These are phyloP conservation scores for Ziziphus jujuba DNA, from an alignment of 306 rosid species.

Conservation along the genomic window DNA sequence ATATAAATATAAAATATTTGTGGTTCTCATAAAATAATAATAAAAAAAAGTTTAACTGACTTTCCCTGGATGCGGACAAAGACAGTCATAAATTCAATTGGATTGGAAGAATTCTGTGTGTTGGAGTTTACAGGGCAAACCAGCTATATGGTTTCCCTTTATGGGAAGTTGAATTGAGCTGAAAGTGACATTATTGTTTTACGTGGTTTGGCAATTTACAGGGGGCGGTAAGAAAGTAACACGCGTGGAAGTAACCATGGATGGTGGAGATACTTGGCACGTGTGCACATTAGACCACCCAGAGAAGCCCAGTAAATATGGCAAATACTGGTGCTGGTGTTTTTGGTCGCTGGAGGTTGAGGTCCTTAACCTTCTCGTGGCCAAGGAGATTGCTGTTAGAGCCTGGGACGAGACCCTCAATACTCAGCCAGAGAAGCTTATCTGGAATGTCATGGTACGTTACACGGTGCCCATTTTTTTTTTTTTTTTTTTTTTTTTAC, in stretches of 20 bases:
- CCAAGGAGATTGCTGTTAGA: slow-evolving; percentile 74
- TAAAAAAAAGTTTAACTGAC: no score
- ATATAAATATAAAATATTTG: no score
- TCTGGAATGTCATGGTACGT: slow-evolving; percentile 80
- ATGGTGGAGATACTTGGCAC: slow-evolving; percentile 80
- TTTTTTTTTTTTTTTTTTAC: no score
- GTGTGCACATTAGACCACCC: slow-evolving; percentile 57
- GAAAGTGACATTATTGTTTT: not conserved
- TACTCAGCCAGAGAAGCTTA: slow-evolving; percentile 87
- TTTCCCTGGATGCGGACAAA: no score
- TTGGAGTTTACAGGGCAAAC: no score
- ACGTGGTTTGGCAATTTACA: slow-evolving; percentile 15
- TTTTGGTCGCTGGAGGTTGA: slow-evolving; percentile 85
- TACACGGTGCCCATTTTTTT: not conserved
- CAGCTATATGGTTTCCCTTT: not conserved
- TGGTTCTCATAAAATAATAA: no score
- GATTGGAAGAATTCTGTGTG: no score
- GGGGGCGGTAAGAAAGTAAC: slow-evolving; percentile 93
- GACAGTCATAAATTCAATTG: no score
- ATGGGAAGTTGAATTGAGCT: not conserved
- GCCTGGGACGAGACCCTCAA: slow-evolving; percentile 87
- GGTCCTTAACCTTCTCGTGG: slow-evolving; percentile 54
- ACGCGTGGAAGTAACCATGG: slow-evolving; percentile 80
- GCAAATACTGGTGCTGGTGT: slow-evolving; percentile 94
- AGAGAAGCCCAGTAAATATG: slow-evolving; percentile 71